These are phyloP conservation scores for Pseudocercospora musae DNA, from an alignment of 2,329 filamentous ascomycete species.

Conservation along the genomic window DNA sequence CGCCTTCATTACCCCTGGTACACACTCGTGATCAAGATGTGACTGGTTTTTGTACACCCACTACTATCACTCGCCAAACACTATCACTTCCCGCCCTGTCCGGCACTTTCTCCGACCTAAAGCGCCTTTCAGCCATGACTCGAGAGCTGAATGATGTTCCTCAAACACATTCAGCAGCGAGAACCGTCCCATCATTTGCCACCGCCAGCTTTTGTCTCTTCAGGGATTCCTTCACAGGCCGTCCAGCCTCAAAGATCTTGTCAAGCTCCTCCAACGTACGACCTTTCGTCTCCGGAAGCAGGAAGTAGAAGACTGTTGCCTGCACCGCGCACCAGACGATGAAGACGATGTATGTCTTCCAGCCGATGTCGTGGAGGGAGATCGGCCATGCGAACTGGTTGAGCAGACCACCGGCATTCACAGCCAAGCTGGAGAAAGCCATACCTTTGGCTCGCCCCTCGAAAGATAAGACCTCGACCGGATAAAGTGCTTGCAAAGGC, in stretches of 20 bases:
- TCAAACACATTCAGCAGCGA: conserved; percentile 26
- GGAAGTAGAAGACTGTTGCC: conserved; percentile 34
- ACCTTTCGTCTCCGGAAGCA: conserved; percentile 41
- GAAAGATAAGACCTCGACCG: conserved; percentile 48
- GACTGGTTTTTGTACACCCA: neutral
- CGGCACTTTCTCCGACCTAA: neutral
- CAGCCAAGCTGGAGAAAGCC: conserved; percentile 44
- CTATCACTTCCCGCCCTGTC: neutral
- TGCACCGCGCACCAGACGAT: conserved; percentile 35
- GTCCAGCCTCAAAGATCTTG: conserved; percentile 41
- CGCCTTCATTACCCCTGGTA: neutral
- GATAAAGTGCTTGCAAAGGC: conserved; percentile 38
- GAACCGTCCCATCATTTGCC: conserved; percentile 22
- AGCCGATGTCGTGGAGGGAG: conserved; percentile 26
- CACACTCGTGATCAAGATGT: neutral
- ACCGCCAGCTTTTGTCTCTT: conserved; percentile 27
- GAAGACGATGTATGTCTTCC: conserved; percentile 31
- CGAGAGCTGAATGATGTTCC: neutral
- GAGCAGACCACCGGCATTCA: conserved; percentile 44
- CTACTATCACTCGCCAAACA: neutral
- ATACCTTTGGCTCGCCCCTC: conserved; percentile 46
- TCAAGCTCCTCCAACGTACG: conserved; percentile 46
- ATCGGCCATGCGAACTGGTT: conserved; percentile 36
- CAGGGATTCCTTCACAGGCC: conserved; percentile 39
- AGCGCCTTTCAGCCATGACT: neutral